Conservation (phyloP, 305 asterid species). For the Stenogyne calaminthoides region DNA sequence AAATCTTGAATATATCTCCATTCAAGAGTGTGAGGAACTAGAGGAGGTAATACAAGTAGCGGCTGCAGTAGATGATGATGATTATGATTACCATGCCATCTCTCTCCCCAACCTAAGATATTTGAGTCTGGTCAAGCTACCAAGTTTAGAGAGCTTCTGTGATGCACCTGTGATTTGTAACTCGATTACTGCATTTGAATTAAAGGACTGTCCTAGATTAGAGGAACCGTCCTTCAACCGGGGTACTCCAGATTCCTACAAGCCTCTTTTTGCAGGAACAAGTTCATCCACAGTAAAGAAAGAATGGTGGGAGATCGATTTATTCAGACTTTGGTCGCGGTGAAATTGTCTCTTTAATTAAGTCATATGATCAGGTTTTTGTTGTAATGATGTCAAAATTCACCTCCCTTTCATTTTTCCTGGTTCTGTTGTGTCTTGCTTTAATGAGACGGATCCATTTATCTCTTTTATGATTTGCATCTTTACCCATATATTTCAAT, state of each 20-base stretch:
- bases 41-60: slow-evolving; percentile 14
- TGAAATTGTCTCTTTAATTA: background rate
- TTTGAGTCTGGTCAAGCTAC: background rate
- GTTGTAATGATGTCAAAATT: background rate
- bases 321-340: background rate
- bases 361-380: background rate
- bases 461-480: background rate
- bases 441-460: background rate
- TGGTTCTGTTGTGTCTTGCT: background rate
- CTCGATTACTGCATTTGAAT: background rate
- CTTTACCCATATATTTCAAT: background rate
- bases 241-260: background rate
- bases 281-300: background rate
- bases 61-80: background rate
- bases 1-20: background rate
- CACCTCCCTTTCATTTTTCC: background rate
- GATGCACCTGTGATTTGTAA: background rate
- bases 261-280: background rate
- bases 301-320: background rate
- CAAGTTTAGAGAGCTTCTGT: slow-evolving; percentile 18
- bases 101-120: slow-evolving; percentile 13
- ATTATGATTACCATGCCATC: background rate
- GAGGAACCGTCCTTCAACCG: background rate
- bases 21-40: background rate
- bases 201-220: background rate